Conservation (phyloP, 768 basidiomycete genomes). For the Termitomyces sp. region DNA sequence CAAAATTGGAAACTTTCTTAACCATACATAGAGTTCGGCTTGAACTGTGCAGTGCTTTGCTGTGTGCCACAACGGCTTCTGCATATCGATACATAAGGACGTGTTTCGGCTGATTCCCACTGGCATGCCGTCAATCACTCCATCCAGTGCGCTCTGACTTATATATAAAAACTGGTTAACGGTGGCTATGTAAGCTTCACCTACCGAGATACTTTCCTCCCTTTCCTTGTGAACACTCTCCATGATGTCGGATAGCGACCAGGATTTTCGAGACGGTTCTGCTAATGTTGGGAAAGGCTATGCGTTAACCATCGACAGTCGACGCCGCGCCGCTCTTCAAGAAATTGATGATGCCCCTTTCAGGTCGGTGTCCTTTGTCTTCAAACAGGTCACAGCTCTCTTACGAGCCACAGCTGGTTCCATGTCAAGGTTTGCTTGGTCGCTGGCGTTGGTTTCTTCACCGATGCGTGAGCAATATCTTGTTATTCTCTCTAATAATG, state of each 20-base stretch:
- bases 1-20: too few species aligned
- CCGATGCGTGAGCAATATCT: conserved; percentile 57
- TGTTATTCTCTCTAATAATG: not conserved
- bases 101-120: too few species aligned
- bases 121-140: too few species aligned
- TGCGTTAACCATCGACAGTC: conserved; percentile 54
- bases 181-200: not conserved
- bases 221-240: not conserved
- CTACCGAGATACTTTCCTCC: conserved; percentile 2
- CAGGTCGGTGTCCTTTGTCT: conserved; percentile 41
- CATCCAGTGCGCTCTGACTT: too few species aligned
- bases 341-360: conserved; percentile 88
- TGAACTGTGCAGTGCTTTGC: too few species aligned
- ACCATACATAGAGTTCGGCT: too few species aligned
- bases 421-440: conserved; percentile 74
- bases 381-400: not conserved
- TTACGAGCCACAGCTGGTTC: conserved; percentile 57
- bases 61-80: too few species aligned
- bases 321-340: conserved; percentile 74
- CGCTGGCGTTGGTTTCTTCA: conserved; percentile 88
- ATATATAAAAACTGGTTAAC: too few species aligned
- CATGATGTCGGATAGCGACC: conserved; percentile 33
- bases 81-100: too few species aligned
- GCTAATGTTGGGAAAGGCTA: conserved; percentile 23
- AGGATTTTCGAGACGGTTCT: conserved; percentile 33